A percentile compares a stretch with the other conserved stretches of the same genome.
phyloP scores from a whole-genome alignment of 2,329 filamentous ascomycete genomes.

The Purpureocillium takamizusanense region DNA sequence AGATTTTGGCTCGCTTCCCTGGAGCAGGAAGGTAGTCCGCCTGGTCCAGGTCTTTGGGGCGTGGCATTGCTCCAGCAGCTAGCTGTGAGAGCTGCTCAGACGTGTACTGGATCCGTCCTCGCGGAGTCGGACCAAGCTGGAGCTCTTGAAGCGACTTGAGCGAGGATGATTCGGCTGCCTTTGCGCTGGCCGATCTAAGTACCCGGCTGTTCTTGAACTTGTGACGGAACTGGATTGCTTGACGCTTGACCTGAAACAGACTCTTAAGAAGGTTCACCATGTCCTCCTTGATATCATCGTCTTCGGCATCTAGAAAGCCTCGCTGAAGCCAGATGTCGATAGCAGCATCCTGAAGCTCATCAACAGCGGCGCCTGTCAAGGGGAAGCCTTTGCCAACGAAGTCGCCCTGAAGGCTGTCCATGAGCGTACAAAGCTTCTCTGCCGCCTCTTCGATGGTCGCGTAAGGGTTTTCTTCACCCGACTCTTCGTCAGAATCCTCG shows the following conservation, averaged over 20 bases:
- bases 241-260: slow-evolving; percentile 11
- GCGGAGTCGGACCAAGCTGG: no score
- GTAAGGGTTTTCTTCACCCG: neutral
- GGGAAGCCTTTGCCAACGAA: slow-evolving; percentile 4
- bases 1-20: no score
- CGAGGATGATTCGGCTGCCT: no score
- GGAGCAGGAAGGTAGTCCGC: no score
- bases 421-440: slow-evolving; percentile 7
- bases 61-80: no score
- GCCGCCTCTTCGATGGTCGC: slow-evolving; percentile 7
- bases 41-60: no score
- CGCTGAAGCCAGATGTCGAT: slow-evolving; percentile 15
- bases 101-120: no score
- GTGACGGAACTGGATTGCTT: neutral
- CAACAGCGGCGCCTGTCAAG: slow-evolving; percentile 5
- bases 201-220: no score
- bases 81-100: no score
- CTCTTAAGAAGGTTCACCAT: slow-evolving; percentile 12
- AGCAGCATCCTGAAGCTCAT: slow-evolving; percentile 15
- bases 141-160: no score
- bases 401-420: slow-evolving; percentile 9
- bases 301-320: slow-evolving; percentile 13
- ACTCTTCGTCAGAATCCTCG: neutral
- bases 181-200: no score
- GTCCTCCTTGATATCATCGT: slow-evolving; percentile 12